Base-by-base conservation (phyloP, 495 filamentous ascomycete species). In the Neurospora sp. region DNA sequence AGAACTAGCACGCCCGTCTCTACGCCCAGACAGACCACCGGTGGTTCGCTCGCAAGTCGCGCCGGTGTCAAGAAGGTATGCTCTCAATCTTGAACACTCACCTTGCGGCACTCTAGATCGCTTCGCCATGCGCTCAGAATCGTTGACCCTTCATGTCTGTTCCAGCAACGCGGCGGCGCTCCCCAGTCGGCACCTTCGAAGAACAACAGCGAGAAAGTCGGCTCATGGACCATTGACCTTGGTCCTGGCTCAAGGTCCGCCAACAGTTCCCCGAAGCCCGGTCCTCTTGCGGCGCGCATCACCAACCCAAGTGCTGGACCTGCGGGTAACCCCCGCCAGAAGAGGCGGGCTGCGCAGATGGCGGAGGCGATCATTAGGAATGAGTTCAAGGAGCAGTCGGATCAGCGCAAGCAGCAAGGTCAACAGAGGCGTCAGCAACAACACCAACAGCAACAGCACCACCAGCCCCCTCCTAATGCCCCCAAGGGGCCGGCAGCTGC, bases 61-160 rank as follows among this genome's bases (percentile, higher is more conserved):
- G 89, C 91, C n/a, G 91, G 90, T 66, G 85, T 92, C 31, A 86
- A 88, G 59, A 93, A 94, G 89, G 91, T 93, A 66, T 39, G 37
- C 74, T 75, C 39, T 71, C 71, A 37, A 35, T 72, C 48, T n/a
- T 59, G 11, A 12, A 42, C n/a, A 4, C 40, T 69, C 20, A 71
- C 44, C 44, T 20, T 54, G 46, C 11, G 23, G 20, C 23, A 12
- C 48, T 27, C 48, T 27, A 27, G 10, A 31, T 59, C 5, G 48
- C 20, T 6, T 27, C 11, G 18, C 54, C 14, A 66, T 66, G 54
- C 54, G 54, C 14, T 66, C 54, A 35, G 14, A 66, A 66, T 66
- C 54, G 54, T 18, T 66, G 54, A 66, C 54, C 23, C 14, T 66
- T 35, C 14, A 18, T 66, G 54, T 37, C 27, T 35, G 27, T 76